Evolutionary conservation across 345 rosid genomes (phyloP).

Genomic region (Lenwebbia sp.): DNA sequence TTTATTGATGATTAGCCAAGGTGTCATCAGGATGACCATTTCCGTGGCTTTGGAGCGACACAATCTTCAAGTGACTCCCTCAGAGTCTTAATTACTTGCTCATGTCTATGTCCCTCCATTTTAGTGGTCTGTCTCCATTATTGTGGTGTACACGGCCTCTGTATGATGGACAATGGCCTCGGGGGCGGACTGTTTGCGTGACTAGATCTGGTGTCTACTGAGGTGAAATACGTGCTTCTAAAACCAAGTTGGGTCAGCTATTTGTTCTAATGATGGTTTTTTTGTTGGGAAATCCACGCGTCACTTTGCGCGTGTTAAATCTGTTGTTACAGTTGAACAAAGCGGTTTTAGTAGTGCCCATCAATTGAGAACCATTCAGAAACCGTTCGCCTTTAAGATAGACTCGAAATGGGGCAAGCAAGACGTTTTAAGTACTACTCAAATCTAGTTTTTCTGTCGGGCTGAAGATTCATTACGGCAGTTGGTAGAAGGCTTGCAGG

Average conservation of each 20-base stretch:
- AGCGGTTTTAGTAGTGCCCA: neutral
- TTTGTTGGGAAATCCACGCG: neutral
- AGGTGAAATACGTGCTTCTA: neutral
- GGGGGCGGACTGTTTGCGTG: neutral
- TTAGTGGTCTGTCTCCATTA: neutral
- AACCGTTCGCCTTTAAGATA: neutral
- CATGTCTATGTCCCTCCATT: neutral
- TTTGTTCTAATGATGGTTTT: neutral
- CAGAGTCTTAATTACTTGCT: neutral
- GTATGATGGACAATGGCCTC: neutral
- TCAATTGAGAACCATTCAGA: neutral
- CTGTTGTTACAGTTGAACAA: neutral
- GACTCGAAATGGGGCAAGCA: neutral
- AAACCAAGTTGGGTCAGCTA: neutral
- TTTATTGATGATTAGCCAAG: neutral
- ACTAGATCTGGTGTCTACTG: neutral
- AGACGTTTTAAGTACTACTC: neutral
- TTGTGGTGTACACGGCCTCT: neutral
- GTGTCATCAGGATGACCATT: neutral
- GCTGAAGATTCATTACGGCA: neutral
- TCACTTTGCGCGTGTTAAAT: neutral
- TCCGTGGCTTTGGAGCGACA: neutral
- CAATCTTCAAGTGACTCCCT: neutral
- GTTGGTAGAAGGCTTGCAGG: neutral
- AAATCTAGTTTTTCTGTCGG: neutral